phyloP scores from a whole-genome alignment of 2,329 filamentous ascomycete species.

The Fusarium sp. region DNA sequence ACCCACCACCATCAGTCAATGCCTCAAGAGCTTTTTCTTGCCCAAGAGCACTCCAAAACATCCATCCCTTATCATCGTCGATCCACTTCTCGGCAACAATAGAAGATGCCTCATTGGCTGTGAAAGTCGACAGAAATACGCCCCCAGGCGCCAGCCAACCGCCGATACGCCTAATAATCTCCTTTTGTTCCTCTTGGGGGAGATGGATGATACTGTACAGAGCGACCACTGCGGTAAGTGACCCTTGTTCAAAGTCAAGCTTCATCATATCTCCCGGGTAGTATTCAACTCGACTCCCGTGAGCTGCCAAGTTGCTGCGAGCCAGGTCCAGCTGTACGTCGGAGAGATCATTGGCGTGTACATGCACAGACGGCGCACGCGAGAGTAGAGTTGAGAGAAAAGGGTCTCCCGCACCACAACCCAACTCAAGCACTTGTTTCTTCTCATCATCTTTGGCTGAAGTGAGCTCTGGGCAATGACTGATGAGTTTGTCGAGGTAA shows the following conservation, averaged over 20 bases:
- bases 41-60: constrained; percentile 34
- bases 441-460: fast-evolving
- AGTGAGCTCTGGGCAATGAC: constrained; percentile 2
- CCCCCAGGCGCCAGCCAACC: constrained; percentile 28
- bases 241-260: constrained; percentile 11
- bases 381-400: constrained; percentile 13
- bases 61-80: constrained; percentile 21
- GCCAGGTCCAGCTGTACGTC: constrained; percentile 19
- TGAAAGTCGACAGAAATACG: constrained; percentile 14
- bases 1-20: neutral
- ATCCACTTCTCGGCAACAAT: constrained; percentile 8
- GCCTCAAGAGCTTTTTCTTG: neutral
- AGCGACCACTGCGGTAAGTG: constrained; percentile 17
- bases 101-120: neutral
- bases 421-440: constrained; percentile 24
- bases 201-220: constrained; percentile 36
- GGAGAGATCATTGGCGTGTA: constrained; percentile 28
- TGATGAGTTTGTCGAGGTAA: constrained; percentile 9
- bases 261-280: constrained; percentile 24
- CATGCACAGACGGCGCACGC: neutral
- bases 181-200: constrained; percentile 14
- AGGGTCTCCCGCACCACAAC: constrained; percentile 26
- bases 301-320: neutral
- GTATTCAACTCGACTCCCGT: neutral
- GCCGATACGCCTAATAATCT: constrained; percentile 5